These are phyloP conservation scores for Geosmithia putterillii DNA, from an alignment of 2,329 filamentous ascomycete species.

Conservation along the genomic window DNA sequence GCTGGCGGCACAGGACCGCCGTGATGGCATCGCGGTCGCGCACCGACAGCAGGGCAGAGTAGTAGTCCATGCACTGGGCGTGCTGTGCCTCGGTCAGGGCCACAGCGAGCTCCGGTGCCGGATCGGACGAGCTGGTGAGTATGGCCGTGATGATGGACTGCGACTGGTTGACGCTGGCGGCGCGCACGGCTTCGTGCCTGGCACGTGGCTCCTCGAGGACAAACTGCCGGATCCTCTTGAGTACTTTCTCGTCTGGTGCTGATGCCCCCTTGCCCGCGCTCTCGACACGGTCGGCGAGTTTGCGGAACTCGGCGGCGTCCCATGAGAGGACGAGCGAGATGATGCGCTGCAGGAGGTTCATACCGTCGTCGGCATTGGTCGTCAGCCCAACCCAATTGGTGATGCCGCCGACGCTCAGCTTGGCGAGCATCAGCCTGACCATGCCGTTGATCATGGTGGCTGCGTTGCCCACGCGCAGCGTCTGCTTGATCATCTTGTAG, in stretches of 20 bases:
- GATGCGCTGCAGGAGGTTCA: conserved; percentile 70
- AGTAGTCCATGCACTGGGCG: conserved; percentile 53
- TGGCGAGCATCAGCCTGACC: conserved; percentile 62
- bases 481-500: conserved; percentile 61
- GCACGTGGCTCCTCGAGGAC: conserved; percentile 34
- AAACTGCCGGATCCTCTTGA: conserved; percentile 48
- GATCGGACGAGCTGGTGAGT: conserved; percentile 38
- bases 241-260: conserved; percentile 43
- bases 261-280: too few species aligned
- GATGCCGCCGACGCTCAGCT: conserved; percentile 59
- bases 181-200: conserved; percentile 46
- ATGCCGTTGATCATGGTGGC: conserved; percentile 72
- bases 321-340: conserved; percentile 61
- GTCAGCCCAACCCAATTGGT: conserved; percentile 73
- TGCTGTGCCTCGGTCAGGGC: conserved; percentile 48
- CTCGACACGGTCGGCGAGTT: conserved; percentile 51
- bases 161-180: conserved; percentile 33
- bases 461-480: conserved; percentile 63
- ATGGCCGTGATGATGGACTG: conserved; percentile 57
- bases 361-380: conserved; percentile 59
- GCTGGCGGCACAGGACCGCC: conserved; percentile 51
- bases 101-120: conserved; percentile 25
- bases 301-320: conserved; percentile 61
- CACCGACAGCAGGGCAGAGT: conserved; percentile 56
- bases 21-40: conserved; percentile 64